Base-by-base conservation (phyloP, 2,329 filamentous ascomycete genomes). In the Aspergillus hortae region DNA sequence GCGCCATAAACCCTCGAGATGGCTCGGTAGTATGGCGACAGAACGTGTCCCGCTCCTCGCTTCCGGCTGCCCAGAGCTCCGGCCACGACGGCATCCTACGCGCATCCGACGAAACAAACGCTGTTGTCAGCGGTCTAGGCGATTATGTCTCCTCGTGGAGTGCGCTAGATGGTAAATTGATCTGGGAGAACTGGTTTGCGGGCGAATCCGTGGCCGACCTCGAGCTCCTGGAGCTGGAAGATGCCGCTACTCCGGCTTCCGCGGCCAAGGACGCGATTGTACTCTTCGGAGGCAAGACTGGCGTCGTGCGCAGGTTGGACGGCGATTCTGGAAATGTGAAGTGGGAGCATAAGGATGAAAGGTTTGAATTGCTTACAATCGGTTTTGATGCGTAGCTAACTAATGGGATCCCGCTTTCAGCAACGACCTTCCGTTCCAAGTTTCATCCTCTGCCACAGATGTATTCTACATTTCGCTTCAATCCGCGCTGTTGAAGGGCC, bases 21-120 rank as follows among this genome's bases (percentile, higher is more conserved):
- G 92, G 94, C 15, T 80, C 83, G 2, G 67, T 96, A 14, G 82
- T 96, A 2, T 99, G 94, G 94, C 83, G 94, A 49, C 92, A 96
- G 65, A 75, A 83, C 48, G 71, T 95, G 43, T 74, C 80, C n/a
- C 75, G 76, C 30, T 77, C 77, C 44, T 54, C 54, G 32, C 50
- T 51, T 21, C 49, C 59, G 40, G 45, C 55, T 23, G 53, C 55
- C 25, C 53, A 51, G 23, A 59, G 47, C 44, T 51, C 56, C 23
- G 58, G 56, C 50, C 44, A 50, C 32, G 60, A 56, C 21, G 61
- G 61, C 51, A 77, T 83, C 62, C 71, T 95, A 60, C 80, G 88
- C 56, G 84, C 88, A n/a, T 84, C 85, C n/a, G 85, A 91, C 59
- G 88, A 86, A 53, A 87, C 92, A 67, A 85, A 87, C 60, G 87